phyloP scores from a whole-genome alignment of 441 rosid species.

The Pelargonium australe region DNA sequence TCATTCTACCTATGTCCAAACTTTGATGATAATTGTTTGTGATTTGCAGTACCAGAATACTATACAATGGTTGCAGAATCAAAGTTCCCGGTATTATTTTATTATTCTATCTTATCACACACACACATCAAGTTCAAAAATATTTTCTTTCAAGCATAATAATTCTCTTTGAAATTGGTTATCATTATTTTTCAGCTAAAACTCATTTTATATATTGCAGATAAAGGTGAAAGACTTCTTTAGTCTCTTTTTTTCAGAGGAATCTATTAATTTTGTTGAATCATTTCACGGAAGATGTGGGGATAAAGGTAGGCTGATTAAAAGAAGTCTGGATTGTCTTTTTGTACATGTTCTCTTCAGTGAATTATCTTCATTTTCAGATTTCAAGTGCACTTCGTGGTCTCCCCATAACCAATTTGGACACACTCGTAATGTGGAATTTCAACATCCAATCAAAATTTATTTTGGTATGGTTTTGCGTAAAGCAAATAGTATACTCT shows the following conservation, averaged over 20 bases:
- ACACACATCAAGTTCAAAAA: not conserved
- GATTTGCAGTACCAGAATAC: conserved; percentile 65
- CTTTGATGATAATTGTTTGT: conserved; percentile 21
- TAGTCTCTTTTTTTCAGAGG: conserved; percentile 65
- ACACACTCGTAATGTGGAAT: conserved; percentile 64
- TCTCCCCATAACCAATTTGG: conserved; percentile 58
- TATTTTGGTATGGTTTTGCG: conserved; percentile 63
- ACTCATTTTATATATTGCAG: conserved; percentile 41
- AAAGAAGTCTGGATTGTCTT: conserved; percentile 9
- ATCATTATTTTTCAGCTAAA: conserved; percentile 7
- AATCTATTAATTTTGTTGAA: conserved; percentile 50
- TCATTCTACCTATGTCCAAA: not conserved
- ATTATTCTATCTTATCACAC: not conserved
- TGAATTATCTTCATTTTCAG: conserved; percentile 37
- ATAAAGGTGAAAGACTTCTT: conserved; percentile 74
- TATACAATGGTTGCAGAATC: conserved; percentile 68
- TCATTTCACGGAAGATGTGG: conserved; percentile 75
- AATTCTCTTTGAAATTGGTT: conserved; percentile 4
- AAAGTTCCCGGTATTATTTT: conserved; percentile 57
- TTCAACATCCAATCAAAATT: conserved; percentile 90
- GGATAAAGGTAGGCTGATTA: conserved; percentile 67
- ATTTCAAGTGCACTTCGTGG: conserved; percentile 79
- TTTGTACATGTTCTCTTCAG: not conserved
- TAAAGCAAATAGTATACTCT: not conserved
- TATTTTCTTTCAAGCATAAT: conserved; percentile 10